Base-by-base conservation (phyloP, 2,329 filamentous ascomycete species). In the Botryotinia convoluta region DNA sequence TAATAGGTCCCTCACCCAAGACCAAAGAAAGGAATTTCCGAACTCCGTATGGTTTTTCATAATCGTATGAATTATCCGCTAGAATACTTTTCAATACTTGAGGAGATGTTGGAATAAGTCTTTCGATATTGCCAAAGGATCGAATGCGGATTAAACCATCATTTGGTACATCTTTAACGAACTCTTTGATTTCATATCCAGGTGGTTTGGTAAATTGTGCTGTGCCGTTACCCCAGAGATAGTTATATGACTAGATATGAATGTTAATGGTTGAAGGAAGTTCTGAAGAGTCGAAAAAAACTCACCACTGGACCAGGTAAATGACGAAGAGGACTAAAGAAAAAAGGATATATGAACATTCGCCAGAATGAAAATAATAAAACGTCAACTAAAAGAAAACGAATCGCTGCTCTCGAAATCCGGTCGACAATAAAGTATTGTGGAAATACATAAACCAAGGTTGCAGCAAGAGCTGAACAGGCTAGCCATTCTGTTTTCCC, bases 51-150 rank as follows among this genome's bases (percentile, higher is more conserved):
- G 91, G 90, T 79, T 93, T 93, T 67, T 85, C 79, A 76, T 92
- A 94, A 54, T 91, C 87, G 80, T 94, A 93, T 76, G 85, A 88
- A 73, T 90, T 91, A 48, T 87, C 88, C 29, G 90, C 88, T 3
- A 94, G 84, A 4, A 93, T 86, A 79, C 94, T 92, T 5, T 87
- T 86, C n/a, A 93, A 83, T 0, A 87, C 88, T 79, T 90, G 89
- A 35, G 90, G 85, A 4, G 83, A 87, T 3, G 86, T 87, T 64
- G 90, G 79, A 10, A 92, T 74, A 22, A 93, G 77, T 45, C 88
- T 85, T 78, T 92, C 90, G 29, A 83, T 78, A 78, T 92, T 92
- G 75, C 89, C 85, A 45, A 89, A 79, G 35, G 86, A 84, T 7
- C 87, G 86, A 79, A 91, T 93, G 18, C 90, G 87, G 70, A 94